Conservation (phyloP, 2,329 filamentous ascomycete species). For the Daldinia sp. region DNA sequence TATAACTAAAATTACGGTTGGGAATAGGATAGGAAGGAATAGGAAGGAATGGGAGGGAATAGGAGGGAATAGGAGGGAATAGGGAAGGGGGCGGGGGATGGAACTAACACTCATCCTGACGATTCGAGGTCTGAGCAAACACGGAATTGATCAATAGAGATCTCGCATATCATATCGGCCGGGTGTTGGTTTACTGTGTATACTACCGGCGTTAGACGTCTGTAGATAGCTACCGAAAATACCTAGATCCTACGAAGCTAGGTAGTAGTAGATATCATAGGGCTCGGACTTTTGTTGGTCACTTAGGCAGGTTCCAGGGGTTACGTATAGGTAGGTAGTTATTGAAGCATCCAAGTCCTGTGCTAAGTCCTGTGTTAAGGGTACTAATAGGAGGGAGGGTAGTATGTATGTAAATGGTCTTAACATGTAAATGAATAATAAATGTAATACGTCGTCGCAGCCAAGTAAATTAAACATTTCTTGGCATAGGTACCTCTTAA, state of each 20-base stretch:
- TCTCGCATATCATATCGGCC: slow-evolving; percentile 41
- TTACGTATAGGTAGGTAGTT: no score
- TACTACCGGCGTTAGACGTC: not conserved
- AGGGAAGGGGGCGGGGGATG: not conserved
- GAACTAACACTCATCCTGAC: slow-evolving; percentile 44
- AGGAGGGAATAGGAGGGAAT: slow-evolving; percentile 1
- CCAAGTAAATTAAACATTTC: slow-evolving; percentile 30
- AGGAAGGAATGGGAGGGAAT: slow-evolving; percentile 12
- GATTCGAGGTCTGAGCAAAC: slow-evolving; percentile 36
- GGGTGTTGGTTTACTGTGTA: not conserved
- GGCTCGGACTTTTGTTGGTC: not conserved
- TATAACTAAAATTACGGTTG: slow-evolving; percentile 16
- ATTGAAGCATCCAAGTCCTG: no score
- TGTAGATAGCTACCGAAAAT: no score
- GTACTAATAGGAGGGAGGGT: no score
- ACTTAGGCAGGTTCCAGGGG: not conserved
- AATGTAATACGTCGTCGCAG: slow-evolving; percentile 10
- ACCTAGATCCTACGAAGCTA: no score
- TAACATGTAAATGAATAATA: not conserved
- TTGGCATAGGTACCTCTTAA: slow-evolving; percentile 21
- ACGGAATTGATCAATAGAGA: slow-evolving; percentile 34
- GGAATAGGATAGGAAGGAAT: slow-evolving; percentile 21
- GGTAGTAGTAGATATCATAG: not conserved
- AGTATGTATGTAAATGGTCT: not conserved
- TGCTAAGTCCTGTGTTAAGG: no score